A percentile compares a stretch with the other conserved stretches of the same genome.
Evolutionary conservation across 1,284 basidiomycete species (phyloP).

Genomic region (Heliocybe sulcata): DNA sequence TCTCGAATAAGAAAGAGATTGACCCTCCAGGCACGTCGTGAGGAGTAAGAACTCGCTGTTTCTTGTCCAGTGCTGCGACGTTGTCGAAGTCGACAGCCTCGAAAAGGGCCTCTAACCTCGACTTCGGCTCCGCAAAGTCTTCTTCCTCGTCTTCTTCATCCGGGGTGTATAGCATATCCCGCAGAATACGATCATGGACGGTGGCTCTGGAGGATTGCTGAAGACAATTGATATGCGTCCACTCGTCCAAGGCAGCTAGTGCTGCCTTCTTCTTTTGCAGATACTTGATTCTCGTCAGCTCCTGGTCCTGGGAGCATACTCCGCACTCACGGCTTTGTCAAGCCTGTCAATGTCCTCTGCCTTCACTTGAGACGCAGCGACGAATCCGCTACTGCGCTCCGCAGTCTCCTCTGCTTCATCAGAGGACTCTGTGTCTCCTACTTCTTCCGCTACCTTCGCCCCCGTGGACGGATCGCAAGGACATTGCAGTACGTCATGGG

Average conservation of each 20-base stretch:
- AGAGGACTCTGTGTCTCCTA: constrained; percentile 12
- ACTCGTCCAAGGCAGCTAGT: constrained; percentile 79
- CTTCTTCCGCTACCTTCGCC: constrained; percentile 12
- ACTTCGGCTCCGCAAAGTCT: constrained; percentile 14
- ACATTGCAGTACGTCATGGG: constrained; percentile 84
- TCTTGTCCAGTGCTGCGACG: constrained; percentile 27
- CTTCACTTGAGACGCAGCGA: constrained; percentile 67
- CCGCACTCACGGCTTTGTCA: constrained; percentile 42
- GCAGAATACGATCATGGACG: constrained; percentile 59
- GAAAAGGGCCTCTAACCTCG: constrained; percentile 28
- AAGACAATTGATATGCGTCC: constrained; percentile 83
- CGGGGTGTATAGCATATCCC: constrained; percentile 37
- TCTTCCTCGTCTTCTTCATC: constrained; percentile 14
- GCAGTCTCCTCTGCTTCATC: constrained; percentile 25
- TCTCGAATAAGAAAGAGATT: constrained; percentile 68
- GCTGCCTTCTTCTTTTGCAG: constrained; percentile 68
- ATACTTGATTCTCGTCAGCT: constrained; percentile 36
- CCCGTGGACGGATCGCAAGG: constrained; percentile 39
- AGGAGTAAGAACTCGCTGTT: constrained; percentile 14
- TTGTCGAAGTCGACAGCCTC: constrained; percentile 37
- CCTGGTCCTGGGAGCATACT: constrained; percentile 2
- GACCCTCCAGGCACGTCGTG: constrained; percentile 55
- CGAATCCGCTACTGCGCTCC: constrained; percentile 42
- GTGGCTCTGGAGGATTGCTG: constrained; percentile 32
- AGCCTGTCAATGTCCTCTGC: constrained; percentile 37